These are phyloP conservation scores for Aspergillus puulaauensis DNA, from an alignment of 2,329 filamentous ascomycete species.

Conservation along the genomic window DNA sequence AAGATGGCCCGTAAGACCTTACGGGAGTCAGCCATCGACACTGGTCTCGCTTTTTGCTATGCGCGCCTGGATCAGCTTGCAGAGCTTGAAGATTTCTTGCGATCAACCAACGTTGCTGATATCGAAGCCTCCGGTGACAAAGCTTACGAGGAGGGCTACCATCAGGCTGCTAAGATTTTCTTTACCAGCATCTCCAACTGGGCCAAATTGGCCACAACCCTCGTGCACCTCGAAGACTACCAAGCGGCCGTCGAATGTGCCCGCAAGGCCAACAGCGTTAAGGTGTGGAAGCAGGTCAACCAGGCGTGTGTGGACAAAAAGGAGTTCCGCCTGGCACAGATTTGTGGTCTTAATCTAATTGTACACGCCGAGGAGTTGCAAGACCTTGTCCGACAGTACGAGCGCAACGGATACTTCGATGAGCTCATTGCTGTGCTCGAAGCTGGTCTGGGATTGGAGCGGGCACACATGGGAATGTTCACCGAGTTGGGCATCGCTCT, in stretches of 20 bases:
- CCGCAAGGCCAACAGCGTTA: constrained; percentile 97
- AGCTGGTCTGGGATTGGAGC: constrained; percentile 89
- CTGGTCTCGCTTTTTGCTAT: constrained; percentile 88
- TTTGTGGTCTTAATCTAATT: constrained; percentile 97
- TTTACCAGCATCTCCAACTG: constrained; percentile 98
- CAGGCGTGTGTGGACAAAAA: constrained; percentile 95
- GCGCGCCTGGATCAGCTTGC: constrained; percentile 87
- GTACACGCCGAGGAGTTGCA: constrained; percentile 94
- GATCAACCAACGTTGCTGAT: constrained; percentile 89
- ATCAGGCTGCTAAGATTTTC: constrained; percentile 98
- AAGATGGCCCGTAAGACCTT: constrained; percentile 97
- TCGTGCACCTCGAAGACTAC: constrained; percentile 96
- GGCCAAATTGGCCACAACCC: constrained; percentile 96
- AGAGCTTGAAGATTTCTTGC: constrained; percentile 95
- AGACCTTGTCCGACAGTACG: constrained; percentile 93
- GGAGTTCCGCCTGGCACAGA: constrained; percentile 97
- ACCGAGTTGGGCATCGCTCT: constrained; percentile 89
- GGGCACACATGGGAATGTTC: constrained; percentile 96
- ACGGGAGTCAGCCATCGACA: constrained; percentile 90
- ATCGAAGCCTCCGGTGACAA: constrained; percentile 97
- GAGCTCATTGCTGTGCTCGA: constrained; percentile 94
- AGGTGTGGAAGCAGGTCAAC: constrained; percentile 99
- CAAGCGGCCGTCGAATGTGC: constrained; percentile 97
- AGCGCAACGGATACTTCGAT: constrained; percentile 95
- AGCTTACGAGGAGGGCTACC: constrained; percentile 89